phyloP scores from a whole-genome alignment of 1,284 basidiomycete genomes.

The Acaromyces ingoldii region DNA sequence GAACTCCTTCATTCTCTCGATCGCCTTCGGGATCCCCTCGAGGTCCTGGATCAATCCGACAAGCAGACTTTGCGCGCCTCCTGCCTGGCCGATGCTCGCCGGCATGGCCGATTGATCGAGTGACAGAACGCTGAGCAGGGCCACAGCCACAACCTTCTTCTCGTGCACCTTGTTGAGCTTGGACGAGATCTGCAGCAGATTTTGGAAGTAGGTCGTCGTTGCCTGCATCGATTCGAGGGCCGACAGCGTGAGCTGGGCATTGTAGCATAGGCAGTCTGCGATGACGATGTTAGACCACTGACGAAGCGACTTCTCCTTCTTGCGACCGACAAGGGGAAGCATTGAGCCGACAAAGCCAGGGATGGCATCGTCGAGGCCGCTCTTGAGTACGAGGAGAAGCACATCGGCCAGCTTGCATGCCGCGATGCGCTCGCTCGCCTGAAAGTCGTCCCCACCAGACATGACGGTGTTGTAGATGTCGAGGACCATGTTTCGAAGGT shows the following conservation, averaged over 20 bases:
- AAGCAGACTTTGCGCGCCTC: slow-evolving; percentile 24
- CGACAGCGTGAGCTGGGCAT: slow-evolving; percentile 68
- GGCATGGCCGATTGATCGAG: slow-evolving; percentile 31
- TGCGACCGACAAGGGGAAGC: slow-evolving; percentile 18
- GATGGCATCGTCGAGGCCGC: slow-evolving; percentile 58
- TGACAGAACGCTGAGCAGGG: slow-evolving; percentile 55
- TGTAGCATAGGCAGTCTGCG: slow-evolving; percentile 78
- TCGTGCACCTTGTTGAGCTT: slow-evolving; percentile 80
- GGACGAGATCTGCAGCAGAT: slow-evolving; percentile 63
- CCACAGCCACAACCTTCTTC: slow-evolving; percentile 74
- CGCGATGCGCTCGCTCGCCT: slow-evolving; percentile 72
- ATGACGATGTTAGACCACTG: slow-evolving; percentile 77
- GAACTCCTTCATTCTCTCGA: slow-evolving; percentile 33
- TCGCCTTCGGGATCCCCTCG: slow-evolving; percentile 31
- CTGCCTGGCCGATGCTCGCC: background rate
- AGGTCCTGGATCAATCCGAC: slow-evolving; percentile 27
- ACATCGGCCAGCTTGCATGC: slow-evolving; percentile 82
- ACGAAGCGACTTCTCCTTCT: slow-evolving; percentile 56
- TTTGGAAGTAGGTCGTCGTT: slow-evolving; percentile 67
- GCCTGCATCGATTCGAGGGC: slow-evolving; percentile 65
- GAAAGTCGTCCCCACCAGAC: slow-evolving; percentile 66
- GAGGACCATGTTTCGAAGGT: slow-evolving; percentile 74
- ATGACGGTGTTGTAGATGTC: slow-evolving; percentile 79
- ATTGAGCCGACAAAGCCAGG: slow-evolving; percentile 30
- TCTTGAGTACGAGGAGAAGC: slow-evolving; percentile 71